Conservation (phyloP, 495 filamentous ascomycete species). For the Xylaria telfairii region DNA sequence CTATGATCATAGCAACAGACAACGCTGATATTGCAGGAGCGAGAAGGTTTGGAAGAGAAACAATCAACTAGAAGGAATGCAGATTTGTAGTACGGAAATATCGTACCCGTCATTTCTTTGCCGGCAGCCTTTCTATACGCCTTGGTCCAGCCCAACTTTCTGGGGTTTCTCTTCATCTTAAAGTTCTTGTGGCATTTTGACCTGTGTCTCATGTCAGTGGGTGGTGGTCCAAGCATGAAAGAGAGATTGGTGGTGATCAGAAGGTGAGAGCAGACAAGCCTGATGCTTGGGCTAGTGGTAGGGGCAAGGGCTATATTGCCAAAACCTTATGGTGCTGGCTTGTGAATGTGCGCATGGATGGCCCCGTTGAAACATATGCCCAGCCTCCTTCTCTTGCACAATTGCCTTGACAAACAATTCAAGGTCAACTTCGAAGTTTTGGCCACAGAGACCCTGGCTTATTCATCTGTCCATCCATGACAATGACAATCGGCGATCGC, state of each 20-base stretch:
- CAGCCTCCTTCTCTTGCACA: background rate
- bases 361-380: background rate
- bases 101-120: slow-evolving; percentile 60
- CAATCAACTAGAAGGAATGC: too few species aligned
- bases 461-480: background rate
- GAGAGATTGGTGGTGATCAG: background rate
- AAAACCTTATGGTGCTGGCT: background rate
- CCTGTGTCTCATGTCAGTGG: slow-evolving; percentile 39
- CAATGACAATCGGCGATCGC: background rate
- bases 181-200: slow-evolving; percentile 97
- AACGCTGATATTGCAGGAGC: background rate
- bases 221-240: background rate
- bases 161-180: slow-evolving; percentile 92
- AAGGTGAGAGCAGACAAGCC: background rate
- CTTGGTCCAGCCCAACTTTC: slow-evolving; percentile 82
- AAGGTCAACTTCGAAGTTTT: background rate
- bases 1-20: slow-evolving; percentile 45
- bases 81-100: too few species aligned
- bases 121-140: slow-evolving; percentile 40
- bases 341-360: background rate
- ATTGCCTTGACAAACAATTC: background rate
- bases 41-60: too few species aligned
- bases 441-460: background rate
- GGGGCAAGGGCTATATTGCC: background rate
- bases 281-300: background rate